These are phyloP conservation scores for Penicillium brevicompactum DNA, from an alignment of 2,329 filamentous ascomycete genomes.

Conservation along the genomic window DNA sequence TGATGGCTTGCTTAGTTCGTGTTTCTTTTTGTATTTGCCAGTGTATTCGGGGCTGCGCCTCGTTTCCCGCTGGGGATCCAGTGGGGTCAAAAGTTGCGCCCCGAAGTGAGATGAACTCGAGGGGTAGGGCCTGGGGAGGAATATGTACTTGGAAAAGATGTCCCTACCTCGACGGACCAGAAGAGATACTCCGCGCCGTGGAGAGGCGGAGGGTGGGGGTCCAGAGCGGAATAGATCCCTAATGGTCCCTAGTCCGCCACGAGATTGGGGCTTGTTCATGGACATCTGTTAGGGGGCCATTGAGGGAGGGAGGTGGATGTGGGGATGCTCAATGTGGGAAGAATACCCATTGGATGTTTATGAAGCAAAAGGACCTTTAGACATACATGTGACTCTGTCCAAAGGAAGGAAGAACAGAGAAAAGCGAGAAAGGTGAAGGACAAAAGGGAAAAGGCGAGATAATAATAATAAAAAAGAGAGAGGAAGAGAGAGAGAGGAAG, in stretches of 20 bases:
- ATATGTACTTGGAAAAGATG: slow-evolving; percentile 37
- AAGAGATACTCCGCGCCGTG: slow-evolving; percentile 33
- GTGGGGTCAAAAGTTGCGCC: slow-evolving; percentile 8
- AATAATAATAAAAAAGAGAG: neutral
- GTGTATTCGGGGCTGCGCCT: slow-evolving; percentile 1
- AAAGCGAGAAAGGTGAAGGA: neutral
- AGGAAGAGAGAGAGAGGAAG: neutral
- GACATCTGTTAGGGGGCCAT: slow-evolving; percentile 40
- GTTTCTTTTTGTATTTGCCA: neutral
- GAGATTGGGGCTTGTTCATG: slow-evolving; percentile 35
- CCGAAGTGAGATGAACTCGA: slow-evolving; percentile 5
- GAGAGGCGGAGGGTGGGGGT: slow-evolving; percentile 27
- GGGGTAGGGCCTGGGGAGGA: slow-evolving; percentile 7
- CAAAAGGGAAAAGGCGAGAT: neutral
- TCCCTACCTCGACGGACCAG: slow-evolving; percentile 40
- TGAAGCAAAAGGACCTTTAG: slow-evolving; percentile 25
- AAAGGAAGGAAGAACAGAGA: slow-evolving; percentile 1
- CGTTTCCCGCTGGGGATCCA: slow-evolving; percentile 7
- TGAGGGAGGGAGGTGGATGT: slow-evolving; percentile 11
- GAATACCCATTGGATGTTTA: slow-evolving; percentile 19
- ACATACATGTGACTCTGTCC: slow-evolving; percentile 21
- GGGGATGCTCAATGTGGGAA: neutral
- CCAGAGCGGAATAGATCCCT: slow-evolving; percentile 36
- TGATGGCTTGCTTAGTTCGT: slow-evolving; percentile 4
- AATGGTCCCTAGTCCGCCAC: slow-evolving; percentile 35